A percentile compares a stretch with the other conserved stretches of the same genome.
Conservation (phyloP, 371 early-diverging fungal genomes). For the Rhizopus delemar region DNA sequence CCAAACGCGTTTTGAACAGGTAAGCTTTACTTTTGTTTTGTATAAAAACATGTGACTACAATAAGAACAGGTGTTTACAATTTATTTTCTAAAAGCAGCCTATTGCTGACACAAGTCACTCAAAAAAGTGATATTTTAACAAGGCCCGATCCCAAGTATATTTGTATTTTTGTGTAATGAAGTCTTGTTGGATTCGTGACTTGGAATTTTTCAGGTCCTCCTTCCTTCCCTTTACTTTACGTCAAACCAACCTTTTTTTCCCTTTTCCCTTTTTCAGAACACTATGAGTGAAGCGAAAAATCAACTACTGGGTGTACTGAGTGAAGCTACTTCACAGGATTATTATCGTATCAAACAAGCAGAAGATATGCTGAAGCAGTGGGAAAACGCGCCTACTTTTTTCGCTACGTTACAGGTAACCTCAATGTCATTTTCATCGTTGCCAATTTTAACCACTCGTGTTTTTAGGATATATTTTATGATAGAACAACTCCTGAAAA, state of each 20-base stretch:
- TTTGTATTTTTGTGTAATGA: too few species aligned
- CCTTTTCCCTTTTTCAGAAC: slow-evolving; percentile 11
- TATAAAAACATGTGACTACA: too few species aligned
- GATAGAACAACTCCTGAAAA: slow-evolving; percentile 63
- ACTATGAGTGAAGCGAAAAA: slow-evolving; percentile 54
- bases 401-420: slow-evolving; percentile 73
- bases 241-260: neutral
- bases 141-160: too few species aligned
- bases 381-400: slow-evolving; percentile 76
- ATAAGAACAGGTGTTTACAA: too few species aligned
- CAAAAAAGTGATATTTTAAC: too few species aligned
- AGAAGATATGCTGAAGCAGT: slow-evolving; percentile 70
- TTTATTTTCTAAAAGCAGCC: too few species aligned
- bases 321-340: slow-evolving; percentile 73
- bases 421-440: too few species aligned
- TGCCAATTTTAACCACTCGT: neutral
- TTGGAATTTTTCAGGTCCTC: neutral
- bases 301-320: slow-evolving; percentile 58
- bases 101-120: too few species aligned
- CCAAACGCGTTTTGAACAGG: too few species aligned
- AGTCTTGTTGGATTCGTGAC: neutral
- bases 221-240: neutral
- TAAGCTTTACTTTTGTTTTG: too few species aligned
- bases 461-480: slow-evolving; percentile 72
- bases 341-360: slow-evolving; percentile 64